phyloP scores from a whole-genome alignment of 495 filamentous ascomycete genomes.

The Pseudevernia furfuracea region DNA sequence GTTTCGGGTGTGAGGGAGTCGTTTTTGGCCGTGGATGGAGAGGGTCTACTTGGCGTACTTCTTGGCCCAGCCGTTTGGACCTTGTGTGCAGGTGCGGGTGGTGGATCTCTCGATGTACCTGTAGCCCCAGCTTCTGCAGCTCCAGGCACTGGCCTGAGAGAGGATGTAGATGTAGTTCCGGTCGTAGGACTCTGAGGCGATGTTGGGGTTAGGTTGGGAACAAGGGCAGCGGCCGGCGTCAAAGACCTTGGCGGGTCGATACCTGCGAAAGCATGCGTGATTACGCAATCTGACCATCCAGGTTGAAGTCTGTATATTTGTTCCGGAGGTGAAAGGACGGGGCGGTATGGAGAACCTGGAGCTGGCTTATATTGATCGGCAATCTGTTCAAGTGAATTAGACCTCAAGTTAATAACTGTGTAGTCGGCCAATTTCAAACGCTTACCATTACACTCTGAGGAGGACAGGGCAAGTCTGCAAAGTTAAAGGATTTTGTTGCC shows the following conservation, averaged over 20 bases:
- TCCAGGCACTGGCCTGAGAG: neutral
- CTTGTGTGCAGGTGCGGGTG: neutral
- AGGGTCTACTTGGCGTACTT: neutral
- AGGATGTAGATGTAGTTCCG: neutral
- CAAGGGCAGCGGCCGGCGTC: neutral
- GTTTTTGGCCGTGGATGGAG: neutral
- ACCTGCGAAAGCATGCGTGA: neutral
- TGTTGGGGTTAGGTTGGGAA: neutral
- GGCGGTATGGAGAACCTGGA: constrained; percentile 13
- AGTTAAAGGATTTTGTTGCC: constrained; percentile 10
- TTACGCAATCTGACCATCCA: constrained; percentile 4
- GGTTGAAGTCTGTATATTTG: constrained; percentile 6
- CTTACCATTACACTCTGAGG: constrained; percentile 10
- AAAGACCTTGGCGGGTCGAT: constrained; percentile 11
- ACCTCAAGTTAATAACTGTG: neutral
- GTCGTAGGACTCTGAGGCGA: neutral
- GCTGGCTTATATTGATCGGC: constrained; percentile 14
- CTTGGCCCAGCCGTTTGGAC: neutral
- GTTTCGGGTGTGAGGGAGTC: neutral
- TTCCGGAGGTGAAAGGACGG: constrained; percentile 1
- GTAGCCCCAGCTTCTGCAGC: neutral
- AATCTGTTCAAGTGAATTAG: neutral
- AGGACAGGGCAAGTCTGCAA: constrained; percentile 18
- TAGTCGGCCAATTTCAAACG: neutral
- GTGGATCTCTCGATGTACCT: neutral